These are phyloP conservation scores for Tricholoma flavovirens DNA, from an alignment of 768 basidiomycete genomes.

Conservation along the genomic window DNA sequence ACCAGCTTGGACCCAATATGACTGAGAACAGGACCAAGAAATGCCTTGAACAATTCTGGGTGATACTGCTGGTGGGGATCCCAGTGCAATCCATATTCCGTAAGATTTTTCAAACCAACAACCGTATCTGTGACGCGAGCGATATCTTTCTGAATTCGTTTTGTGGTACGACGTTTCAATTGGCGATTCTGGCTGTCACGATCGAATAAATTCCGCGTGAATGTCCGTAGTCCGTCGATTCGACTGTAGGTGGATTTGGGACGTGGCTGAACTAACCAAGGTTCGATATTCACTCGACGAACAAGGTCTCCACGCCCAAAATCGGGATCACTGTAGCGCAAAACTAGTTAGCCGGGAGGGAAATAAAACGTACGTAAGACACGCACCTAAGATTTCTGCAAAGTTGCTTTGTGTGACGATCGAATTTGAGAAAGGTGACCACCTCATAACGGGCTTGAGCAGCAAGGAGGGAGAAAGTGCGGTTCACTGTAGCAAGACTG, in stretches of 20 bases:
- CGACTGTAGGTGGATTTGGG: slow-evolving; percentile 17
- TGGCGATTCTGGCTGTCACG: slow-evolving; percentile 25
- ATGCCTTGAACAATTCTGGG: slow-evolving; percentile 30
- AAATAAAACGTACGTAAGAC: background rate
- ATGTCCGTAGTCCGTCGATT: background rate
- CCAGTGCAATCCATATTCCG: slow-evolving; percentile 37
- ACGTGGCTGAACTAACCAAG: slow-evolving; percentile 35
- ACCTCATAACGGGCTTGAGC: slow-evolving; percentile 16
- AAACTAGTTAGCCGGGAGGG: background rate
- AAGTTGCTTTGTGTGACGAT: slow-evolving; percentile 17
- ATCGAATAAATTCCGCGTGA: slow-evolving; percentile 23
- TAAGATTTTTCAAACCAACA: slow-evolving; percentile 24
- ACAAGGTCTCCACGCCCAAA: slow-evolving; percentile 26
- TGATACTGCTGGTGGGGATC: slow-evolving; percentile 29
- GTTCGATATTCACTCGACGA: slow-evolving; percentile 29
- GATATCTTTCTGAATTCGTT: slow-evolving; percentile 33
- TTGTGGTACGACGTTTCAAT: slow-evolving; percentile 26
- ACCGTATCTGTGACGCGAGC: slow-evolving; percentile 28
- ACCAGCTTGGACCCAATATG: slow-evolving; percentile 26
- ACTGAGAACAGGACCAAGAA: slow-evolving; percentile 31
- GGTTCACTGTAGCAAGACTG: slow-evolving; percentile 17
- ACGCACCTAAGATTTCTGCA: slow-evolving; percentile 19
- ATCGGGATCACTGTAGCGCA: slow-evolving; percentile 19
- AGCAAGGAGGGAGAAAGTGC: slow-evolving; percentile 15
- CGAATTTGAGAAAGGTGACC: slow-evolving; percentile 16